phyloP scores from a whole-genome alignment of 2,329 filamentous ascomycete genomes.

The Dichotomopilus funicola region DNA sequence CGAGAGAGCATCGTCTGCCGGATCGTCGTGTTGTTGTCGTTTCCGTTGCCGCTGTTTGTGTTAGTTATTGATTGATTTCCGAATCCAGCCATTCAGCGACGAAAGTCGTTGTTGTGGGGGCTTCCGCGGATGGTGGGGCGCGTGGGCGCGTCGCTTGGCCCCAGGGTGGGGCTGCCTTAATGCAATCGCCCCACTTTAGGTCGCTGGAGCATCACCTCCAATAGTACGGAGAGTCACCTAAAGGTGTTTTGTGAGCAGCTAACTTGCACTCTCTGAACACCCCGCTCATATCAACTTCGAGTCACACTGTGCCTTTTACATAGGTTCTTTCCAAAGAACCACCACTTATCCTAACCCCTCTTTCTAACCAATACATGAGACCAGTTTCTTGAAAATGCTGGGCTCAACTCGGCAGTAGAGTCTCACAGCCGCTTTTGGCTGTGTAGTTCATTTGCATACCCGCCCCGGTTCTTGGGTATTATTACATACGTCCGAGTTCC shows the following conservation, averaged over 20 bases:
- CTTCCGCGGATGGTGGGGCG: not conserved
- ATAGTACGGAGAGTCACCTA: no score
- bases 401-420: slow-evolving; percentile 39
- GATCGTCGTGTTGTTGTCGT: not conserved
- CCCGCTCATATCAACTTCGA: slow-evolving; percentile 4
- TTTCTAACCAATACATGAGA: not conserved
- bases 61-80: slow-evolving; percentile 10
- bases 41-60: slow-evolving; percentile 12
- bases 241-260: no score
- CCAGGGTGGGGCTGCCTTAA: no score
- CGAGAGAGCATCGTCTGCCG: not conserved
- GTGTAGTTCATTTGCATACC: slow-evolving; percentile 30
- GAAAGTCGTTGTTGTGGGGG: slow-evolving; percentile 10
- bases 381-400: slow-evolving; percentile 32
- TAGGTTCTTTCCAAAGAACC: not conserved
- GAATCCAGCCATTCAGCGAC: slow-evolving; percentile 12
- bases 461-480: slow-evolving; percentile 25
- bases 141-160: not conserved
- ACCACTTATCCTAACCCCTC: not conserved
- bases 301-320: slow-evolving; percentile 1
- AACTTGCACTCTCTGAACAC: not conserved
- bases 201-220: no score
- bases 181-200: no score
- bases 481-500: slow-evolving; percentile 6
- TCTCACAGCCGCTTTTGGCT: slow-evolving; percentile 45